phyloP scores from a whole-genome alignment of 2,329 filamentous ascomycete species.

The Neonectria hederae region DNA sequence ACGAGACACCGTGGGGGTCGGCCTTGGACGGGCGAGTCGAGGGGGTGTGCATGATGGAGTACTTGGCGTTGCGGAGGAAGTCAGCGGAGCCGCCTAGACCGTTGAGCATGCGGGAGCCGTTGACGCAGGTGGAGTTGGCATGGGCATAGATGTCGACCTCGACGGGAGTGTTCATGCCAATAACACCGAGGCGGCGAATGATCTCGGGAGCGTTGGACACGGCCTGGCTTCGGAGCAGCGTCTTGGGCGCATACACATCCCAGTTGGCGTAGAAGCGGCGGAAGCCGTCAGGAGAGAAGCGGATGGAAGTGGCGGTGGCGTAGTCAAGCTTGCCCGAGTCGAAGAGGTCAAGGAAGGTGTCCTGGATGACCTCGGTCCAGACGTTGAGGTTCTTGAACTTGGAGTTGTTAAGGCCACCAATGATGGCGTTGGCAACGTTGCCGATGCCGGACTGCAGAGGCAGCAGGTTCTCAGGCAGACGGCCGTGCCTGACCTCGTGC shows the following conservation, averaged over 20 bases:
- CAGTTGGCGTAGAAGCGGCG: slow-evolving; percentile 89
- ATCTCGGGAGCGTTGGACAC: slow-evolving; percentile 92
- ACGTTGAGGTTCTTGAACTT: slow-evolving; percentile 90
- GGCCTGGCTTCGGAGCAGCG: slow-evolving; percentile 86
- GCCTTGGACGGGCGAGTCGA: slow-evolving; percentile 82
- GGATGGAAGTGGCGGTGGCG: slow-evolving; percentile 87
- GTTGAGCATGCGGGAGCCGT: slow-evolving; percentile 89
- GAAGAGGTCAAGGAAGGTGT: slow-evolving; percentile 92
- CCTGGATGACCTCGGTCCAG: slow-evolving; percentile 93
- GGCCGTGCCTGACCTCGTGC: slow-evolving; percentile 82
- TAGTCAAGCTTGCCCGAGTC: slow-evolving; percentile 89
- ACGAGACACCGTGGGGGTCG: slow-evolving; percentile 82
- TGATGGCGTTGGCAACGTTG: slow-evolving; percentile 92
- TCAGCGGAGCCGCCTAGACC: slow-evolving; percentile 84
- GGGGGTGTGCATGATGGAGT: slow-evolving; percentile 94
- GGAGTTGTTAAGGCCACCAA: slow-evolving; percentile 81
- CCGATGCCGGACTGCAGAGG: slow-evolving; percentile 90
- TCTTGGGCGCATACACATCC: slow-evolving; percentile 81
- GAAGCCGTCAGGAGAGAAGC: slow-evolving; percentile 91
- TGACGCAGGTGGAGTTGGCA: slow-evolving; percentile 89
- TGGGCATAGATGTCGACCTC: slow-evolving; percentile 96
- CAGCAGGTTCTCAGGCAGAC: slow-evolving; percentile 79
- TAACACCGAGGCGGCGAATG: slow-evolving; percentile 85
- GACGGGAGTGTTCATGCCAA: slow-evolving; percentile 95
- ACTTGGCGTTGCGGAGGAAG: slow-evolving; percentile 81